Base-by-base conservation (phyloP, 352 stramenopile genomes). In the Globisporangium abappressorium region DNA sequence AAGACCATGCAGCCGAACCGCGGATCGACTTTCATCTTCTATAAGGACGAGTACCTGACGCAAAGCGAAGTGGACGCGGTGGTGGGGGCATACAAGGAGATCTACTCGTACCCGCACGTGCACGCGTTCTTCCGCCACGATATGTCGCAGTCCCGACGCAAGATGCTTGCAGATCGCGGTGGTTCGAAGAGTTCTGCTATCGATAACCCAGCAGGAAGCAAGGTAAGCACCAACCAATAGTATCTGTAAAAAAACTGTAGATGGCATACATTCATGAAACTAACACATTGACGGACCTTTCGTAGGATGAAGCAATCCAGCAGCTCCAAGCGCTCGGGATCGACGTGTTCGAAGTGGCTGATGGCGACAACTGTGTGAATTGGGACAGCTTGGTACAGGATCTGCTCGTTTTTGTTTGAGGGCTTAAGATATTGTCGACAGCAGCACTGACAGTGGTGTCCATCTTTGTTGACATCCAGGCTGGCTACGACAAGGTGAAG, bases 401-500 rank as follows among this genome's bases (percentile, higher is more conserved):
- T 49, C n/a, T 46, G 56, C n/a, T 14, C 20, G 24, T 43, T 24
- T 33, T 28, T 11, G 70, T 11, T 38, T 26, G 15, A 18, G n/a
- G n/a, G 7, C 3, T 57, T 24, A 5, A 33, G 12, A 55, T 28
- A n/a, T n/a, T 49, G 41, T n/a, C 4, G 6, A 9, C 5, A 15
- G 3, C 14, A 49, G 41, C 14, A 30, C 60, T 56, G 33, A 62
- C 30, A 41, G 41, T 0, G 4, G 0, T 43, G 1, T 41, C 20
- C 34, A 22, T 24, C 60, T 46, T 60, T 5, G 57, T 8, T 61
- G 26, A 9, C 12, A 4, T 66, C 15, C 64, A 97, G 81, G 92
- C 91, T 70, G 92, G 92, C 7, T 97, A 98, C 62, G 88, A 95
- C 24, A 81, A 90, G 15, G 88, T 97, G 12, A 98, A 98, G 73